Percentiles rank a stretch among this genome's conserved stretches.
Evolutionary conservation across 495 filamentous ascomycete species (phyloP).

Genomic region (Bombardia bombarda): DNA sequence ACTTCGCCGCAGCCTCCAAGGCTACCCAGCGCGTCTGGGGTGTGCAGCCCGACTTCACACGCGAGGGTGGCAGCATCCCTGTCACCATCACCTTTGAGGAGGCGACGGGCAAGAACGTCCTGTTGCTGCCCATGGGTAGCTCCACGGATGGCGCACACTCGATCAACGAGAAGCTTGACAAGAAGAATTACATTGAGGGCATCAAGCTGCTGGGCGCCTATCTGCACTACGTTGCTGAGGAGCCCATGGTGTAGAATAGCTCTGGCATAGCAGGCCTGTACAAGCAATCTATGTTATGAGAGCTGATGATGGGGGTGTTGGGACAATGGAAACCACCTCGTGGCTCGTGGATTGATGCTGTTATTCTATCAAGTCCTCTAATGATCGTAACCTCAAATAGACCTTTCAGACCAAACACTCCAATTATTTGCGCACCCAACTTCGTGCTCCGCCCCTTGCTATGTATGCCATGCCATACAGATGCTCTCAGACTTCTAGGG

Average conservation of each 20-base stretch:
- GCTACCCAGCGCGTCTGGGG: slow-evolving; percentile 89
- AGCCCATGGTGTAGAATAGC: slow-evolving; percentile 42
- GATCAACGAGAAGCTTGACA: slow-evolving; percentile 97
- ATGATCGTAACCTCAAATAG: no score
- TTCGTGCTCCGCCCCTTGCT: no score
- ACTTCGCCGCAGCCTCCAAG: slow-evolving; percentile 88
- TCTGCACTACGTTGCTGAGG: slow-evolving; percentile 91
- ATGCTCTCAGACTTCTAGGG: no score
- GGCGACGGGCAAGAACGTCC: slow-evolving; percentile 95
- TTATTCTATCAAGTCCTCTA: no score
- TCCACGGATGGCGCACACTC: slow-evolving; percentile 94
- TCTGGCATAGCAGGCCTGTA: no score
- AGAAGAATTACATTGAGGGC: slow-evolving; percentile 96
- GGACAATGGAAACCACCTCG: no score
- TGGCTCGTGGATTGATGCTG: no score
- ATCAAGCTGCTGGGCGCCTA: slow-evolving; percentile 93
- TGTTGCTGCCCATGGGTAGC: slow-evolving; percentile 93
- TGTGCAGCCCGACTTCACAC: slow-evolving; percentile 87
- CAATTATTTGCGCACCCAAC: no score
- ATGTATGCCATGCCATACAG: no score
- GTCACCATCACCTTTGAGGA: slow-evolving; percentile 96
- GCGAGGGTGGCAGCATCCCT: slow-evolving; percentile 94
- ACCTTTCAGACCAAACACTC: no score
- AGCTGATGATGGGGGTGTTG: no score
- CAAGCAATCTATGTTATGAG: no score